Conservation (phyloP, 768 basidiomycete species). For the Leucosporidium scottii region DNA sequence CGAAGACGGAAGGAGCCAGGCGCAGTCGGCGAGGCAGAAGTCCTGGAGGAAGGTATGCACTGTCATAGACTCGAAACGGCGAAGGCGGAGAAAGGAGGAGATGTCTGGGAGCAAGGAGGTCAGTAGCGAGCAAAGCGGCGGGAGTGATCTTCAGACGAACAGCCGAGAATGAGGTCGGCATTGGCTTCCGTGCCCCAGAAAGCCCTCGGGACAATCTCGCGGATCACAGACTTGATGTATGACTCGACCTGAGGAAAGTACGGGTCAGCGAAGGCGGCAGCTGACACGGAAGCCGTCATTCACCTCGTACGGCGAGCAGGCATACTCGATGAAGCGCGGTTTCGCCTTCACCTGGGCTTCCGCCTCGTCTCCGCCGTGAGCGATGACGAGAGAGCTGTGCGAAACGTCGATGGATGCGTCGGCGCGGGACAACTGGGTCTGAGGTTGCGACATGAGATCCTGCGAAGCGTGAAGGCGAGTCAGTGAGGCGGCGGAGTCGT, state of each 20-base stretch:
- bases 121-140: not conserved
- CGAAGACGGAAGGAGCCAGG: constrained; percentile 55
- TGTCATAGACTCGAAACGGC: constrained; percentile 73
- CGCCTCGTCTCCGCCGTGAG: constrained; percentile 48
- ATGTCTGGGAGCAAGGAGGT: constrained; percentile 23
- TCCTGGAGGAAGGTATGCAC: constrained; percentile 71
- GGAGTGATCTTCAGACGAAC: constrained; percentile 38
- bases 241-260: constrained; percentile 55
- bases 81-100: constrained; percentile 54
- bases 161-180: constrained; percentile 57
- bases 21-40: constrained; percentile 65
- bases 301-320: constrained; percentile 59
- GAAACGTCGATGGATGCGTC: constrained; percentile 52
- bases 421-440: constrained; percentile 50
- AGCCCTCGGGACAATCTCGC: constrained; percentile 60
- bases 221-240: constrained; percentile 59
- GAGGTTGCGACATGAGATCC: constrained; percentile 69
- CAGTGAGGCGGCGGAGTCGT: not conserved
- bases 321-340: constrained; percentile 66
- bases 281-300: constrained; percentile 3
- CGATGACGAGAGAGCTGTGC: constrained; percentile 48
- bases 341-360: constrained; percentile 49
- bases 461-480: constrained; percentile 38
- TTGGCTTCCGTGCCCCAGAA: constrained; percentile 71
- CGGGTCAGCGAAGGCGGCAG: not conserved